Conservation (phyloP, 805 yeast species). For the Starmerella apis region DNA sequence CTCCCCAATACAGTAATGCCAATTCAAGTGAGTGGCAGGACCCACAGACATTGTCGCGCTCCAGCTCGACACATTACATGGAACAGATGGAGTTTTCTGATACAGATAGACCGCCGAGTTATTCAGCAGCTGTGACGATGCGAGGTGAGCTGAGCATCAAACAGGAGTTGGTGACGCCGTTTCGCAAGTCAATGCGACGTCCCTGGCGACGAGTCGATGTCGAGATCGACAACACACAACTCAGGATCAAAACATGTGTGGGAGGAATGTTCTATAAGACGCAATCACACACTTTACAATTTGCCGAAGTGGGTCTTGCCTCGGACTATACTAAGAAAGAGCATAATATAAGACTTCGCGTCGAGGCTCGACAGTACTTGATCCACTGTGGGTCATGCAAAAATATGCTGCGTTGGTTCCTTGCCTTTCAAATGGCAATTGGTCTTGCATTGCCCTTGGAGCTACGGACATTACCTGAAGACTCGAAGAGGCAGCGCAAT, state of each 20-base stretch:
- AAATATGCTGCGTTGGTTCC: conserved; percentile 70
- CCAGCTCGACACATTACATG: neutral
- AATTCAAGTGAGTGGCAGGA: neutral
- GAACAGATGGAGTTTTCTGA: neutral
- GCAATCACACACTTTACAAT: conserved; percentile 58
- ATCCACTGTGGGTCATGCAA: conserved; percentile 52
- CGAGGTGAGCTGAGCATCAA: conserved; percentile 52
- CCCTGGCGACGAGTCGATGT: conserved; percentile 61
- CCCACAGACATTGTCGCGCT: neutral
- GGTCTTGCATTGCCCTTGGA: conserved; percentile 70
- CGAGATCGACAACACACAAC: conserved; percentile 78
- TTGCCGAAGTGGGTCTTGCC: conserved; percentile 76
- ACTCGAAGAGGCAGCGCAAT: conserved; percentile 26
- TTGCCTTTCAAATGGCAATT: conserved; percentile 59
- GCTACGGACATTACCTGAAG: conserved; percentile 60
- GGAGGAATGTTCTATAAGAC: conserved; percentile 30
- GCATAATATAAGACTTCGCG: conserved; percentile 44
- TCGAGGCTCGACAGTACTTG: conserved; percentile 74
- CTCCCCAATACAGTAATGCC: neutral
- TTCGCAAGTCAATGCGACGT: conserved; percentile 53
- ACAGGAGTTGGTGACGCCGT: conserved; percentile 68
- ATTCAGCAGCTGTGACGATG: conserved; percentile 55
- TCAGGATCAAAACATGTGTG: conserved; percentile 45
- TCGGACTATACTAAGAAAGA: conserved; percentile 62
- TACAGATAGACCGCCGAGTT: conserved; percentile 42